Evolutionary conservation across 768 basidiomycete genomes (phyloP), one percentile per base, ranked within the genome.

Genomic region (Naematelia aurantialba): DNA sequence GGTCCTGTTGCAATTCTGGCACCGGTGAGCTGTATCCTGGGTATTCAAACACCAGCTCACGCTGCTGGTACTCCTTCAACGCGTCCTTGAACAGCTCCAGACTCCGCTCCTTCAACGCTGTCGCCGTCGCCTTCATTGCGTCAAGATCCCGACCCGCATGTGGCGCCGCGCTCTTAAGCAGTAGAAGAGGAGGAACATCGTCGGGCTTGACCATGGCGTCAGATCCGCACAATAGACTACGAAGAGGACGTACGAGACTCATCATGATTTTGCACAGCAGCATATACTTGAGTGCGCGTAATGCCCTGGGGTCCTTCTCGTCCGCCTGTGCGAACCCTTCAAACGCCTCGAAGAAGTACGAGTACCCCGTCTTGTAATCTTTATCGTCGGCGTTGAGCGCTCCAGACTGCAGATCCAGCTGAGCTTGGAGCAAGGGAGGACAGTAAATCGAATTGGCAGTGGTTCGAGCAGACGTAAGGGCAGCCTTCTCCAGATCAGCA

Each of bases 191-290:
- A 1, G 87, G 87, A 1, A 98, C 90, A 70, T 99, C 96, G 75
- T 97, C 94, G 0, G 93, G 87, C 92, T 97, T 56, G n/a, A 24
- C 26, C 14, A 31, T 17, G 10, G 3, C 21, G 13, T 8, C 21
- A 11, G 17, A 1, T 21, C n/a, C 10, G 60, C 14, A 22, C 24
- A 12, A 14, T 30, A 19, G 19, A n/a, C 34, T 5, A 52, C 5
- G 30, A 31, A 24, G 17, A 13, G 5, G 22, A 81, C 86, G 63
- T 60, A 94, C 93, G 73, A 94, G 76, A 71, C 91, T 91, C 63
- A 98, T 81, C 94, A 99, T 99, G 74, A 99, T 87, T 76, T 99
- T 98, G 78, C 96, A 99, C 46, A 97, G 77, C 14, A 97, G 82
- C 94, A 98, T 96, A 78, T 99, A 98, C 78, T 99, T 98, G 65